Base-by-base conservation (phyloP, 2,329 filamentous ascomycete genomes). In the Pseudonectria buxi region DNA sequence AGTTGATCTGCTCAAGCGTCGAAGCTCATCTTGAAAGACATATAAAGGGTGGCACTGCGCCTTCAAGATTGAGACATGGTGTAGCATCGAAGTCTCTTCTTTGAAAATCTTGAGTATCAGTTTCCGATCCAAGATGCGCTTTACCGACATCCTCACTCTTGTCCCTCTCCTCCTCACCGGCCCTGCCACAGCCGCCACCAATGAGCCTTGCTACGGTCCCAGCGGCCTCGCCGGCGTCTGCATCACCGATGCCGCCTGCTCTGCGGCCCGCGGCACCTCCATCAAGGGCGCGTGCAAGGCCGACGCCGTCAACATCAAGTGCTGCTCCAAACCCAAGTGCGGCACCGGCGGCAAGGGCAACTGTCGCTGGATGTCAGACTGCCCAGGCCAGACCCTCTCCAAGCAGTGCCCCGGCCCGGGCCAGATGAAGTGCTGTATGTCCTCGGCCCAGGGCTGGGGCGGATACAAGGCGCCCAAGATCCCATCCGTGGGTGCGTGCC, bases 311-410 rank as follows among this genome's bases (percentile, higher is more conserved):
- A 46, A 59, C 49, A 50, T 69, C 33, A 58, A 60, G 38, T 68
- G 64, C 56, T 68, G 65, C 53, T 59, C 55, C 45, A 67, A 67
- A 41, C 40, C 61, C 4, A 33, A 40, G 3, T 68, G 65, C 43
- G 49, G 48, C 28, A 51, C 46, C 36, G 51, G 54, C 14, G 30
- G 38, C 24, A 36, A 32, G 4, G 62, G 61, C 29, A 61, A 61
- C 47, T 66, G 63, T 39, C 55, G 58, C 38, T 67, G 58, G 58
- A 35, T 42, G 2, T 58, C 53, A 22, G 59, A 65, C 49, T 67
- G 63, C 38, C 53, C 41, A 15, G 61, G 60, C 30, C 49, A 41
- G 15, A 43, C 45, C 10, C 37, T 37, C 13, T 35, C 54, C 1
- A 53, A 55, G 26, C 54, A 56, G 30, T 67, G 64, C 30, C 62